Evolutionary conservation across 768 basidiomycete genomes (phyloP).

Genomic region (Tephrocybe sp.): DNA sequence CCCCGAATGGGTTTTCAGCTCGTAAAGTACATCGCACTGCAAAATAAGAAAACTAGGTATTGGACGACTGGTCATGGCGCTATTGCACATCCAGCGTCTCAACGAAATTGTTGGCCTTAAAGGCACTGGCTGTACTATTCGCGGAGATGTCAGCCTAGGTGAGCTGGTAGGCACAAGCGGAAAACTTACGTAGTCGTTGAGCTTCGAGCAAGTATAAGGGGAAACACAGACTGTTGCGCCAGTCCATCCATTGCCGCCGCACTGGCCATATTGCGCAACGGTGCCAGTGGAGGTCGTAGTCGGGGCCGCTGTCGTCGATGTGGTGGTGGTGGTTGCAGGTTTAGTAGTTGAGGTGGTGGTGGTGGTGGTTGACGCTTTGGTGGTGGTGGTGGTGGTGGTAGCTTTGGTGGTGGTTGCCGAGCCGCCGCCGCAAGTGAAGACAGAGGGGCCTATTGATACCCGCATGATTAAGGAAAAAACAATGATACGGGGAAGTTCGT

Average conservation of each 20-base stretch:
- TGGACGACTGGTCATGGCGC: no score
- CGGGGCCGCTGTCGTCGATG: no score
- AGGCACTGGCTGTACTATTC: conserved; percentile 27
- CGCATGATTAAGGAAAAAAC: neutral
- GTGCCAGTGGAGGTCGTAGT: conserved; percentile 20
- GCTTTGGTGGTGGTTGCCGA: conserved; percentile 15
- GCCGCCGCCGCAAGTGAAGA: conserved; percentile 35
- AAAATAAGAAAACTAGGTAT: no score
- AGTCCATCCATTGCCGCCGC: conserved; percentile 37
- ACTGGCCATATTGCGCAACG: conserved; percentile 41
- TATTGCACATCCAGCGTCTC: no score
- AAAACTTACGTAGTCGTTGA: conserved; percentile 32
- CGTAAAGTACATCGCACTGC: no score
- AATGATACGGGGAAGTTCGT: neutral
- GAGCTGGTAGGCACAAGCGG: neutral
- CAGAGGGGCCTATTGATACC: conserved; percentile 29
- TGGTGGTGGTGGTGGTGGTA: conserved; percentile 7
- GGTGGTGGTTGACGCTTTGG: conserved; percentile 16
- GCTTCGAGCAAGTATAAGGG: conserved; percentile 30
- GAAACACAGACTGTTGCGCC: conserved; percentile 36
- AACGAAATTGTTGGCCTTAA: no score
- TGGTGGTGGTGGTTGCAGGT: no score
- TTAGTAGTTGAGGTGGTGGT: conserved; percentile 19
- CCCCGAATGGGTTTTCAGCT: no score
- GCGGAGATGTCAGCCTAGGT: neutral